Evolutionary conservation across 495 filamentous ascomycete species (phyloP).

Genomic region (Aspergillus egyptiacus): DNA sequence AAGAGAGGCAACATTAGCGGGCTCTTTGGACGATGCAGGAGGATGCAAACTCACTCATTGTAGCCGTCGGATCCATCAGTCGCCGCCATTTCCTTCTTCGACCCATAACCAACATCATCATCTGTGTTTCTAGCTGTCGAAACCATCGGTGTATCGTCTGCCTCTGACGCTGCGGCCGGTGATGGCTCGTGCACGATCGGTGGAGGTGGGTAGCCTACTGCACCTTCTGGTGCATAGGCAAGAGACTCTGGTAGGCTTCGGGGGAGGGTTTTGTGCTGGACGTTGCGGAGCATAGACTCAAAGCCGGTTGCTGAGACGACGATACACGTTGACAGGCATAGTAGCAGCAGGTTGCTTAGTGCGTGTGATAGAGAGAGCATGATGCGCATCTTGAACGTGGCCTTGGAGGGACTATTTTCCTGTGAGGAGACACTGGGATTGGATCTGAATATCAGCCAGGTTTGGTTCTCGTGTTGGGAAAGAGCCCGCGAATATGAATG

Average conservation of each 20-base stretch:
- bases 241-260: conserved; percentile 20
- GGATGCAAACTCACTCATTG: conserved; percentile 3
- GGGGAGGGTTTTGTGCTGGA: conserved; percentile 3
- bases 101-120: neutral
- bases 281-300: conserved; percentile 1
- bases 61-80: neutral
- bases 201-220: conserved; percentile 16
- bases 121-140: neutral
- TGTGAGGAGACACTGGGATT: no score
- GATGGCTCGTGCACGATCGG: conserved; percentile 3
- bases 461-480: no score
- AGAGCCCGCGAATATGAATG: no score
- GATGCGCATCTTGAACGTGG: conserved; percentile 10
- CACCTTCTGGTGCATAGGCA: conserved; percentile 15
- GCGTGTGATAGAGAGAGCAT: neutral
- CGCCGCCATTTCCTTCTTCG: neutral
- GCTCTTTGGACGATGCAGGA: neutral
- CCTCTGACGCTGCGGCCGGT: neutral
- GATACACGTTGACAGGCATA: conserved; percentile 7
- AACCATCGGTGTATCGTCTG: neutral
- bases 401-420: neutral
- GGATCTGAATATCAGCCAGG: no score
- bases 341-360: conserved; percentile 1
- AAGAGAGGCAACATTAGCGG: neutral
- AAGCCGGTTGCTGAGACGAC: conserved; percentile 9